Evolutionary conservation across 371 early-diverging fungal species (phyloP).

Genomic region (Zopfochytrium polystomum): DNA sequence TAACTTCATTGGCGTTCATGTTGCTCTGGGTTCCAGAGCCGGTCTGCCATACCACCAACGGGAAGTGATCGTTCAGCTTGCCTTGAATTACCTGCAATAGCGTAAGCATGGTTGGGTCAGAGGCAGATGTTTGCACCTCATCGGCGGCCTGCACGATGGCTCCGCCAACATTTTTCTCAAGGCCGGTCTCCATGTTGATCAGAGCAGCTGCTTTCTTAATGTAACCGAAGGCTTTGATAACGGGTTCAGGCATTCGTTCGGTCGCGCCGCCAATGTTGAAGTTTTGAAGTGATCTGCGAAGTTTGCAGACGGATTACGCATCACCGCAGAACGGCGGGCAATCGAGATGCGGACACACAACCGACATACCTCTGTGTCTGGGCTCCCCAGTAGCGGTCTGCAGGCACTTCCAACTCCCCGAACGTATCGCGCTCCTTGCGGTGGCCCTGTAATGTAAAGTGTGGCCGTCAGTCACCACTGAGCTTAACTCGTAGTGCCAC

Average conservation of each 20-base stretch:
- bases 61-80: conserved; percentile 82
- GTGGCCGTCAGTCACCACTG: no score
- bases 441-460: no score
- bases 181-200: conserved; percentile 85
- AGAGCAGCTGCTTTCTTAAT: conserved; percentile 90
- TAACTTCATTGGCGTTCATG: conserved; percentile 80
- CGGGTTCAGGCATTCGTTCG: conserved; percentile 90
- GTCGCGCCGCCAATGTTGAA: conserved; percentile 90
- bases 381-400: conserved; percentile 94
- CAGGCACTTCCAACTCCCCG: conserved; percentile 89
- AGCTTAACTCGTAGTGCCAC: no score
- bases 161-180: conserved; percentile 62
- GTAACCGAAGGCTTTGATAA: conserved; percentile 89
- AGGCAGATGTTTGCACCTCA: no score
- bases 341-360: no score
- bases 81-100: conserved; percentile 88
- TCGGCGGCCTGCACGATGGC: conserved; percentile 82
- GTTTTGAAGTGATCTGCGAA: conserved; percentile 70
- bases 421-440: conserved; percentile 94
- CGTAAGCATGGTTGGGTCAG: no score
- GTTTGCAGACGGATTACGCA: no score
- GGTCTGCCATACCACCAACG: conserved; percentile 93
- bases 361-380: conserved; percentile 83
- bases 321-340: no score
- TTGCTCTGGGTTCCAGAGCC: conserved; percentile 94